phyloP scores from a whole-genome alignment of 2,329 filamentous ascomycete species.

The Colletotrichum liaoningense region DNA sequence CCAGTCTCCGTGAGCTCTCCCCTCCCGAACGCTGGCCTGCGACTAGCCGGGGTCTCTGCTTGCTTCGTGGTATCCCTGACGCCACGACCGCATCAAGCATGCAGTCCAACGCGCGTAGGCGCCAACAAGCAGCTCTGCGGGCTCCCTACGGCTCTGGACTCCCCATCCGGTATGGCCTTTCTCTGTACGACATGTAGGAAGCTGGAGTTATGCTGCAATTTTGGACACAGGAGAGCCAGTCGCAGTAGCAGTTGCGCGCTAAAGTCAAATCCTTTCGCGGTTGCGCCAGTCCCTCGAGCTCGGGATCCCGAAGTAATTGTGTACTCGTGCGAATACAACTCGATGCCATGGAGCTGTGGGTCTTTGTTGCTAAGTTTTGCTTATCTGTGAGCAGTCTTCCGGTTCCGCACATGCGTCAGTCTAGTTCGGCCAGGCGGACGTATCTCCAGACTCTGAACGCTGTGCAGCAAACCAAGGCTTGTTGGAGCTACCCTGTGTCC shows the following conservation, averaged over 20 bases:
- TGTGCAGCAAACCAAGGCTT: constrained; percentile 22
- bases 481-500: constrained; percentile 18
- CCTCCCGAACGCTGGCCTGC: not conserved
- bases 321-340: not conserved
- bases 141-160: not conserved
- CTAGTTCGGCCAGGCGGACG: not conserved
- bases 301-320: not conserved
- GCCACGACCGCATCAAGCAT: constrained; percentile 33
- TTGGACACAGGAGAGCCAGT: not conserved
- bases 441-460: constrained; percentile 13
- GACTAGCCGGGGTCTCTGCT: constrained; percentile 1
- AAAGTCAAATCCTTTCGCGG: constrained; percentile 11
- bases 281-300: not conserved
- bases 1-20: not conserved
- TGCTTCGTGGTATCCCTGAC: constrained; percentile 24
- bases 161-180: not conserved
- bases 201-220: not conserved
- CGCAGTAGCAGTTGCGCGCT: constrained; percentile 15
- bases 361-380: not conserved
- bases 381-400: not conserved
- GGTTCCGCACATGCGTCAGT: not conserved
- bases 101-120: constrained; percentile 35
- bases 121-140: constrained; percentile 22
- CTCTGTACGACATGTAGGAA: constrained; percentile 4
- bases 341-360: not conserved